Evolutionary conservation across 1,284 basidiomycete genomes (phyloP), one percentile per base, ranked within the genome.

Genomic region (Athelia psychrophila): DNA sequence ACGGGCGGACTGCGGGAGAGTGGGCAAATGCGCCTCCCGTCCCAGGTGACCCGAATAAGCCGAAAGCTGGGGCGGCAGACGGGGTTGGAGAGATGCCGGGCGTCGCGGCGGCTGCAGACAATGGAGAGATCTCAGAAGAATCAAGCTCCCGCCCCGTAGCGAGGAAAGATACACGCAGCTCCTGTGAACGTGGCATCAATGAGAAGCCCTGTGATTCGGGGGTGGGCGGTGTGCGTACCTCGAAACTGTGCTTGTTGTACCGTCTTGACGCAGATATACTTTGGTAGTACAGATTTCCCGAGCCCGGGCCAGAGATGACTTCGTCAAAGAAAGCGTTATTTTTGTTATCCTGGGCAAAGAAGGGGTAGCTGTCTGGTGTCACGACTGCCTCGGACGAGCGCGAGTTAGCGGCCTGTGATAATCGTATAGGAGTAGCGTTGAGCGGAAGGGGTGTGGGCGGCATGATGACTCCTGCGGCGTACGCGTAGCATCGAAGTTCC

Each of bases 401-500:
- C 27, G 44, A 42, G 12, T 5, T 25, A 2, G 20, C 18, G 32
- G 25, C 24, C 1, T n/a, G 33, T 6, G 15, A 27, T 10, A 23
- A 54, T 13, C 20, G 30, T 49, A 22, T 19, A 25, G 18, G 33
- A 18, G 32, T 12, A 22, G 12, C 32, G 22, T 48, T 15, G 6
- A 19, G 9, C 22, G 35, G 33, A 12, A 23, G 23, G 10, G 19
- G 38, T 8, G 40, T 19, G 10, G 51, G 48, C n/a, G 54, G 51
- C 2, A 58, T 62, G 63, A 44, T 44, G 44, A 66, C 56, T 2
- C 68, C 66, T 4, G 58, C 33, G 13, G 15, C 42, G 27, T 70
- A 70, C 25, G 66, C 67, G 24, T 58, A 44, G 33, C 9, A 45
- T n/a, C 66, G 63, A 18, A 71, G 67, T 38, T 71, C 66, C 66